Conservation (phyloP, 768 basidiomycete species). For the Rhodosporidiobolus sp. region DNA sequence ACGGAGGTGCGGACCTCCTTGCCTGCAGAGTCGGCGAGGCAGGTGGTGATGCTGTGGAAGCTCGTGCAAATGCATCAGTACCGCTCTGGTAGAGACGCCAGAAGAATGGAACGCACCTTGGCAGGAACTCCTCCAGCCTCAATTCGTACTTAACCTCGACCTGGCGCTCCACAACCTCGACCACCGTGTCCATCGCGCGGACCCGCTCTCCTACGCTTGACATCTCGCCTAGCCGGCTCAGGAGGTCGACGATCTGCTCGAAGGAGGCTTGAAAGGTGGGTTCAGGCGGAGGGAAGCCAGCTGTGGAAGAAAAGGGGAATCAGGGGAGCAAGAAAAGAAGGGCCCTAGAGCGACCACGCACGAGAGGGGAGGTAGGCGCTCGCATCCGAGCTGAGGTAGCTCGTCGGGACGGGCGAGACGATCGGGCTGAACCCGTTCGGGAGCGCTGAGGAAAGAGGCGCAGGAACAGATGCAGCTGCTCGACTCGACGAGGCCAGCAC, state of each 20-base stretch:
- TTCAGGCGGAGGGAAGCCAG: neutral
- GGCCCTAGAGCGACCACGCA: too few species aligned
- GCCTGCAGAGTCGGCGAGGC: constrained; percentile 69
- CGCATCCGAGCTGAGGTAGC: neutral
- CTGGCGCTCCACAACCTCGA: constrained; percentile 64
- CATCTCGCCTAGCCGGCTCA: neutral
- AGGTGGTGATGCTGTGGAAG: constrained; percentile 64
- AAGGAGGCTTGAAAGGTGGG: neutral
- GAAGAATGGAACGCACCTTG: constrained; percentile 58
- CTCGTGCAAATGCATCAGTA: neutral
- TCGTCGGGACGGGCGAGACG: neutral
- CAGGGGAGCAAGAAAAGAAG: neutral
- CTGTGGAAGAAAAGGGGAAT: too few species aligned
- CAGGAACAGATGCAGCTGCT: constrained; percentile 38
- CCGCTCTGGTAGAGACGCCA: neutral
- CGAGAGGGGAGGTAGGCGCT: neutral
- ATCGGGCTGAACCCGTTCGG: neutral
- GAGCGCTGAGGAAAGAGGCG: neutral
- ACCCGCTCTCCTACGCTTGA: constrained; percentile 3
- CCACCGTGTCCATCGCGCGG: constrained; percentile 50
- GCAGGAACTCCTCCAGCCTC: constrained; percentile 64
- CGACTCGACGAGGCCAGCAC: constrained; percentile 40
- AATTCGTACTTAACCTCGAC: constrained; percentile 74
- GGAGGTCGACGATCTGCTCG: neutral
- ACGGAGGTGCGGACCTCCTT: constrained; percentile 73